Evolutionary conservation across 352 stramenopile genomes (phyloP), one percentile per base, ranked within the genome.

Genomic region (Globisporangium uncinulatum): DNA sequence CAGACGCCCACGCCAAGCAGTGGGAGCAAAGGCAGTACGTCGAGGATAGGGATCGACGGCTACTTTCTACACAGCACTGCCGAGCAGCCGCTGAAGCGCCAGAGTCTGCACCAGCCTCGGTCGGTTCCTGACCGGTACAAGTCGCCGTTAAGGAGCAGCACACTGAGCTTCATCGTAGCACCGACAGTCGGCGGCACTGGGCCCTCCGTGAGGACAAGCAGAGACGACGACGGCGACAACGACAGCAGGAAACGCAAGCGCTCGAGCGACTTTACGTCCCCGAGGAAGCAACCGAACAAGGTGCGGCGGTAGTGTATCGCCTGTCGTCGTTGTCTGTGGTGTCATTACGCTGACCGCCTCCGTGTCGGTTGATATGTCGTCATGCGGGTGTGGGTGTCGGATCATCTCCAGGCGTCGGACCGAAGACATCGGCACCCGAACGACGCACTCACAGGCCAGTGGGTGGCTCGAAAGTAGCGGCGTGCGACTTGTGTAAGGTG

Each of bases 211-310:
- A 9, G 20, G 29, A 44, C 10, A 31, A 15, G 42, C 15, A 47
- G n/a, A 29, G 42, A 47, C 32, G 32, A 52, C 29, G 45, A 42
- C 0, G 29, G 19, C 44, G 20, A 21, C 4, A 39, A 31, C 21
- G 37, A 62, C 15, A 19, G 44, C 17, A 36, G 39, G 47, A 62
- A 62, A 31, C 37, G 47, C 17, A 62, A 62, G 37, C 36, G 39
- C 24, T 62, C 56, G 24, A 51, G 36, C 32, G 56, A 61, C 29
- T 61, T 61, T 15, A 21, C 47, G 3, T 61, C 56, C 0, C 47
- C 45, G 8, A 15, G 8, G 7, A 54, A 39, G 56, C 47, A 32
- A 15, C 29, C 32, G 34, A 45, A 41, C 39, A 43, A 62, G 43
- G 43, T 53, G 13, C 29, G 48, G 20, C 13, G 15, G 13, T 19